phyloP scores from a whole-genome alignment of 345 rosid genomes.

The Microthlaspi erraticum region DNA sequence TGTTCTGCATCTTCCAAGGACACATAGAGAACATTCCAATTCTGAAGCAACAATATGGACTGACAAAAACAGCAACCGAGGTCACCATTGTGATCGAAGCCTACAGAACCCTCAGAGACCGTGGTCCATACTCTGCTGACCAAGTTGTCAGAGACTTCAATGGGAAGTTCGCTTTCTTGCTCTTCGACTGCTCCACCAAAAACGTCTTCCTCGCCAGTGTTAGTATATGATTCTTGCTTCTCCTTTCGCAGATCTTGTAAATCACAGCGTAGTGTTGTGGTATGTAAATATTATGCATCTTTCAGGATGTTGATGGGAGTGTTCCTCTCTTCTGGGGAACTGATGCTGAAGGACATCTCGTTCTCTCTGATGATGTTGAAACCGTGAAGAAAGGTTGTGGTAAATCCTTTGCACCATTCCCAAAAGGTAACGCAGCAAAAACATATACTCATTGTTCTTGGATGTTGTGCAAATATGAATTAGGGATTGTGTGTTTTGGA shows the following conservation, averaged over 20 bases:
- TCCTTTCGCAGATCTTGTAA: not conserved
- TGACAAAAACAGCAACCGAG: constrained; percentile 86
- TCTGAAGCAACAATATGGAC: constrained; percentile 95
- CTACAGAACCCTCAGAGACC: constrained; percentile 87
- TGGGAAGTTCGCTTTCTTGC: constrained; percentile 77
- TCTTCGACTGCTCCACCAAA: constrained; percentile 72
- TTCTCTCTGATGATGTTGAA: constrained; percentile 72
- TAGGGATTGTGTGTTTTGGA: not conserved
- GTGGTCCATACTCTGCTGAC: constrained; percentile 94
- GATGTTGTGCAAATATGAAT: not conserved
- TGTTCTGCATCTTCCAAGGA: constrained; percentile 96
- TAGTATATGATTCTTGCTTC: constrained; percentile 41
- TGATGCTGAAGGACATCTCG: constrained; percentile 81
- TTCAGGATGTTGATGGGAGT: constrained; percentile 86
- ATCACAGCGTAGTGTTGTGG: too few relatives aligned
- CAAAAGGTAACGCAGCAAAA: constrained; percentile 65
- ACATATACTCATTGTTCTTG: not conserved
- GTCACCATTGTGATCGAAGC: constrained; percentile 90
- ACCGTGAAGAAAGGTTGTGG: constrained; percentile 84
- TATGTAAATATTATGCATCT: not conserved
- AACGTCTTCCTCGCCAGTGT: constrained; percentile 75
- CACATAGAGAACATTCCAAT: constrained; percentile 80
- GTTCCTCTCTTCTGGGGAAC: constrained; percentile 92
- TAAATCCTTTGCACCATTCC: constrained; percentile 93
- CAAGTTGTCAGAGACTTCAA: constrained; percentile 88